Base-by-base conservation (phyloP, 192 early-diverging fungal genomes). In the Coemansia sp. region DNA sequence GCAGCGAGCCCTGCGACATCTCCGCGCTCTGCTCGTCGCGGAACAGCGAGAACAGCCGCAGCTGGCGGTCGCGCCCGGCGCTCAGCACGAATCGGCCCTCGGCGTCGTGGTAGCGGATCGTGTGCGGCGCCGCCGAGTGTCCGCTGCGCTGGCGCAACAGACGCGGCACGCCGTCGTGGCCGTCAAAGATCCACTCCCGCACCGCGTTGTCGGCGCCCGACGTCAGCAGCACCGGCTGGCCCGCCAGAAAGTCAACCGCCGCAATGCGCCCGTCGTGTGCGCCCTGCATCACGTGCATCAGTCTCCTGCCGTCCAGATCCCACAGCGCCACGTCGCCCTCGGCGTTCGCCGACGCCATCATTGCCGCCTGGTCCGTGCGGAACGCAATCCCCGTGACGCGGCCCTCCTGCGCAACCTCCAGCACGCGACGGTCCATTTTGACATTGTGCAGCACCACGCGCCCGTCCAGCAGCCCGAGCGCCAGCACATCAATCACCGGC, bases 161-260 rank as follows among this genome's bases (percentile, higher is more conserved):
- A 8, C 93, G 87, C 32, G 94, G 94, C 12, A 78, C 74, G 32
- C 90, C 91, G 75, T 95, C 94, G 6, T 86, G 67, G 14, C 84
- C 86, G 69, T 99, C 96, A 84, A 98, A 99, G 41, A 97, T 87
- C 95, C 96, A 99, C 83, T 95, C 91, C 84, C 95, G 94, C 64
- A 99, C 86, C 25, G 95, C 82, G 68, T 99, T 99, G 79, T 99
- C 97, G 4, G 85, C 77, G 38, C 92, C 90, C 19, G 92, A 92
- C 7, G 93, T 94, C 32, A 99, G 72, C 57, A 98, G 77, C 55
- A 99, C 78, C 14, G 93, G 89, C 87, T 95, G 93, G 5, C 91
- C 91, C 42, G 79, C 83, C 65, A 97, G 81, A 76, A 95, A 98
- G 46, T 94, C 84, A 13, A 90, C 65, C 0, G 92, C 89, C 25